Percentiles rank a stretch among this genome's conserved stretches.
Conservation (phyloP, 1,139 yeast genomes). For the Tardiomyces digboiensis region DNA sequence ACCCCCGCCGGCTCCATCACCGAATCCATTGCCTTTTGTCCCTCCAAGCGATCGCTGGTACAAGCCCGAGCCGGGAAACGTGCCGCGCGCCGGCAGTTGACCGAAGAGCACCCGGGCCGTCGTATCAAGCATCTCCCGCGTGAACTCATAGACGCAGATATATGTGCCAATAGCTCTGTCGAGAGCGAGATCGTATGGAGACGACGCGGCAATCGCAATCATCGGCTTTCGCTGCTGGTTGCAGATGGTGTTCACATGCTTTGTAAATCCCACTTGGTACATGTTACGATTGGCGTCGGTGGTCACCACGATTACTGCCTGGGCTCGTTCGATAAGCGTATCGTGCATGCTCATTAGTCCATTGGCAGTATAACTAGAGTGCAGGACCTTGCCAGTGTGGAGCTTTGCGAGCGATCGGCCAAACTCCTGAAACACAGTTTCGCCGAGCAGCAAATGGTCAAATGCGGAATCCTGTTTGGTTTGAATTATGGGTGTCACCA, state of each 20-base stretch:
- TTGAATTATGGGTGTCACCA: conserved; percentile 36
- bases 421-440: conserved; percentile 42
- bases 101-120: conserved; percentile 50
- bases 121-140: conserved; percentile 41
- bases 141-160: conserved; percentile 54
- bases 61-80: conserved; percentile 41
- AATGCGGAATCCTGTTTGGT: conserved; percentile 14
- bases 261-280: conserved; percentile 58
- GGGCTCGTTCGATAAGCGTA: conserved; percentile 43
- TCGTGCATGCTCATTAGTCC: conserved; percentile 54
- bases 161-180: conserved; percentile 47
- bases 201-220: conserved; percentile 51
- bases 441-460: conserved; percentile 37
- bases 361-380: conserved; percentile 57
- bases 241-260: conserved; percentile 47
- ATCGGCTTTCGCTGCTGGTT: conserved; percentile 47
- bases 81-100: conserved; percentile 41
- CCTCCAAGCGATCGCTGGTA: conserved; percentile 14
- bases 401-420: conserved; percentile 20
- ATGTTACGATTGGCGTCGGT: conserved; percentile 56
- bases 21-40: conserved; percentile 1
- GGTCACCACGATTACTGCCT: conserved; percentile 48
- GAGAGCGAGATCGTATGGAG: conserved; percentile 55
- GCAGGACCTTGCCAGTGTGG: conserved; percentile 40
- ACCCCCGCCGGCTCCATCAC: neutral